phyloP scores from a whole-genome alignment of 169 alveolate species.

The Eimeria necatrix region DNA sequence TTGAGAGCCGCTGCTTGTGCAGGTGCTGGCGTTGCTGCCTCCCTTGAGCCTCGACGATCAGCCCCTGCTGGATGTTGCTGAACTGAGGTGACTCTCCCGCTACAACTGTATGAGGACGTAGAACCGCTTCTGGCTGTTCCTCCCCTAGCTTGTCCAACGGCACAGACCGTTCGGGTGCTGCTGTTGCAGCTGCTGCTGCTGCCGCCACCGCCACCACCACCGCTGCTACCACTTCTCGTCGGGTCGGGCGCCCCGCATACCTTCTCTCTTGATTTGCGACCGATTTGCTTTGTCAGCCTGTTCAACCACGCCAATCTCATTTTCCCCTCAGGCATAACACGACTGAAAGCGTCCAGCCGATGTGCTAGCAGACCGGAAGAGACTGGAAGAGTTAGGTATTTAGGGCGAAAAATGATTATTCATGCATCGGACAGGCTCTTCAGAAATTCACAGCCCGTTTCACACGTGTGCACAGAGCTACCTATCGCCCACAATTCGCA shows the following conservation, averaged over 20 bases:
- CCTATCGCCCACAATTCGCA: no score
- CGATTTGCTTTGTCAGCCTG: constrained; percentile 66
- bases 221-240: constrained; percentile 73
- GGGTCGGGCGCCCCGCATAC: constrained; percentile 60
- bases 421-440: no score
- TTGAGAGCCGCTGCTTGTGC: constrained; percentile 83
- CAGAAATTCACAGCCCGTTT: no score
- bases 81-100: constrained; percentile 44
- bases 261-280: constrained; percentile 66
- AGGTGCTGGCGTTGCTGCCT: constrained; percentile 46
- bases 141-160: constrained; percentile 9
- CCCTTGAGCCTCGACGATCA: constrained; percentile 45
- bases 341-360: no score
- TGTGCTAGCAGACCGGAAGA: no score
- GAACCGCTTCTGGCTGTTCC: constrained; percentile 18
- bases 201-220: constrained; percentile 35
- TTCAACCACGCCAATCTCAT: neutral
- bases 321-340: no score
- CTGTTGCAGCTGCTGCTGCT: constrained; percentile 50
- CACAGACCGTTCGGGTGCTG: constrained; percentile 45
- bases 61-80: constrained; percentile 74
- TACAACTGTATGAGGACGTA: constrained; percentile 10
- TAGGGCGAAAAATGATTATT: no score
- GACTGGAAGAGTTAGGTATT: no score
- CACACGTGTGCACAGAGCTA: no score